A percentile compares a stretch with the other conserved stretches of the same genome.
These are phyloP conservation scores for Trapa incisa DNA, from an alignment of 345 rosid species.

Conservation along the genomic window DNA sequence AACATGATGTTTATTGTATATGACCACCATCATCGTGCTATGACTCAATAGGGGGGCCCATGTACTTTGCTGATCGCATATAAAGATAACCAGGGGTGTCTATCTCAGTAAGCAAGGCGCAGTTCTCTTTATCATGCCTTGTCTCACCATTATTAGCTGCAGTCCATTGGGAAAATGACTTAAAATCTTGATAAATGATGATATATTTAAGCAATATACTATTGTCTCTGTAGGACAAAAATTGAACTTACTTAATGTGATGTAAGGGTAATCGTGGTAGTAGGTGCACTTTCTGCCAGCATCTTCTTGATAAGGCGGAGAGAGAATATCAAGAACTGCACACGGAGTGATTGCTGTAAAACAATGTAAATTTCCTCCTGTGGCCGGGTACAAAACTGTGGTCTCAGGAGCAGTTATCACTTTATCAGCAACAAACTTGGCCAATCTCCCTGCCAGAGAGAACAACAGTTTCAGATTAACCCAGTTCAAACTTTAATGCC, in stretches of 20 bases:
- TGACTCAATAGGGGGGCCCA: conserved; percentile 46
- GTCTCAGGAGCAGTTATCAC: conserved; percentile 55
- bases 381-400: conserved; percentile 63
- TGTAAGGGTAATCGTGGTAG: conserved; percentile 66
- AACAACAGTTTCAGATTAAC: background rate
- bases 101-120: conserved; percentile 83
- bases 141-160: conserved; percentile 32
- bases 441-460: conserved; percentile 54
- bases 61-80: conserved; percentile 61
- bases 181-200: background rate
- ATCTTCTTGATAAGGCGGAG: conserved; percentile 79
- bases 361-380: conserved; percentile 83
- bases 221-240: background rate
- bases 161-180: conserved; percentile 6
- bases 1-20: background rate
- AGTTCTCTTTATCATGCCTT: conserved; percentile 43
- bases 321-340: conserved; percentile 78
- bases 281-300: conserved; percentile 72
- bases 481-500: background rate
- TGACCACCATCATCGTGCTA: conserved; percentile 14
- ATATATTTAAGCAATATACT: background rate
- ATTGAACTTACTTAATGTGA: conserved; percentile 39
- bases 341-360: conserved; percentile 89
- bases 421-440: conserved; percentile 48
- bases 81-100: conserved; percentile 58